Evolutionary conservation across 345 rosid species (phyloP).

Genomic region (Brassica napus): DNA sequence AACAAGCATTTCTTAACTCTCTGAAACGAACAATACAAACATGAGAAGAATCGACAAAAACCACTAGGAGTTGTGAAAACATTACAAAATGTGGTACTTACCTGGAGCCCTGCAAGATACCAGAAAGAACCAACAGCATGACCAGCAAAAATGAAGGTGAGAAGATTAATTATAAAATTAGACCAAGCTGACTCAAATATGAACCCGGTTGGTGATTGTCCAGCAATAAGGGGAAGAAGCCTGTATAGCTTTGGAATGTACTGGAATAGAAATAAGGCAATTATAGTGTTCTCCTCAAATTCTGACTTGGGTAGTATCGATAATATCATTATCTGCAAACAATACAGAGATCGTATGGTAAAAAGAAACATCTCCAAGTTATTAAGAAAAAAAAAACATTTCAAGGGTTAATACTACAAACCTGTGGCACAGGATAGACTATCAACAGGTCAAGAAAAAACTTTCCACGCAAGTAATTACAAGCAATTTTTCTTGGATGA

Average conservation of each 20-base stretch:
- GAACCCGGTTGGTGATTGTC: conserved; percentile 70
- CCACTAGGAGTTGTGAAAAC: not conserved
- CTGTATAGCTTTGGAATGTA: conserved; percentile 62
- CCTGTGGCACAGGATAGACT: conserved; percentile 84
- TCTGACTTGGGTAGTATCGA: not conserved
- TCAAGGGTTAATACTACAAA: conserved; percentile 29
- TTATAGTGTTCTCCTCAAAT: not conserved
- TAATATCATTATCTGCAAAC: conserved; percentile 55
- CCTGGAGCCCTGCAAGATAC: conserved; percentile 91
- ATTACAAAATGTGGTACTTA: conserved; percentile 11
- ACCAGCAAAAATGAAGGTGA: conserved; percentile 69
- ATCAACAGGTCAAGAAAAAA: conserved; percentile 62
- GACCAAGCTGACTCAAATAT: conserved; percentile 90
- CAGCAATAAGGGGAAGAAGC: conserved; percentile 69
- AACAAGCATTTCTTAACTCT: conserved; percentile 73
- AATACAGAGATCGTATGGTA: not conserved
- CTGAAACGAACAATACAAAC: conserved; percentile 39
- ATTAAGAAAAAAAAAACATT: not conserved
- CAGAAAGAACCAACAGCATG: conserved; percentile 82
- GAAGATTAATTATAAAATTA: conserved; percentile 78
- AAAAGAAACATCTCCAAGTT: conserved; percentile 4
- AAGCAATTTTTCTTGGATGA: conserved; percentile 71
- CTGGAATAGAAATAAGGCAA: not conserved
- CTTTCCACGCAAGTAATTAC: conserved; percentile 56
- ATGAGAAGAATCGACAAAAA: not conserved